A percentile compares a stretch with the other conserved stretches of the same genome.
Evolutionary conservation across 805 yeast species (phyloP).

Genomic region (Vanderwaltozyma verrucispora): DNA sequence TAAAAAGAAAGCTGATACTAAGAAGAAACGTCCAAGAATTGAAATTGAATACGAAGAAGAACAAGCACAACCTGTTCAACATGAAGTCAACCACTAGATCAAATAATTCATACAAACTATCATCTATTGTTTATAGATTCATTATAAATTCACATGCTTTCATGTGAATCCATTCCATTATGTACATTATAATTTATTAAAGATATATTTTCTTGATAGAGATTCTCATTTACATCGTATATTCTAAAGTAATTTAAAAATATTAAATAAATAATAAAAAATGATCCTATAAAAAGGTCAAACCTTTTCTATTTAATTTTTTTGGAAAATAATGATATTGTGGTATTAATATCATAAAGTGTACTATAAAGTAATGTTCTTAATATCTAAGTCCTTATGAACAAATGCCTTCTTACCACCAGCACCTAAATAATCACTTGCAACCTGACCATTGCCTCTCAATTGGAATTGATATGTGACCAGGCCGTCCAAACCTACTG

Average conservation of each 20-base stretch:
- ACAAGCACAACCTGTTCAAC: slow-evolving; percentile 14
- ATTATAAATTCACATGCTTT: not conserved
- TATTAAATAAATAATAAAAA: too few species aligned
- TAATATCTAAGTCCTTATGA: slow-evolving; percentile 51
- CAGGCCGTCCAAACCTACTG: slow-evolving; percentile 94
- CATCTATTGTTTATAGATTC: not conserved
- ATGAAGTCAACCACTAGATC: slow-evolving; percentile 19
- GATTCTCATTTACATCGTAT: too few species aligned
- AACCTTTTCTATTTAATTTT: too few species aligned
- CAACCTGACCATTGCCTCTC: slow-evolving; percentile 88
- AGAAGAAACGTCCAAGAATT: slow-evolving; percentile 55
- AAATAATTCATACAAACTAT: not conserved
- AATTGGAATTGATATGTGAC: slow-evolving; percentile 92
- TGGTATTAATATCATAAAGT: too few species aligned
- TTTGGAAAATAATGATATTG: too few species aligned
- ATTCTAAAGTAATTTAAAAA: too few species aligned
- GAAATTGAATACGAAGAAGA: slow-evolving; percentile 84
- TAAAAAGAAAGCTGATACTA: slow-evolving; percentile 29
- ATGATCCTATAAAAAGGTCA: too few species aligned
- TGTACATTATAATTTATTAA: not conserved
- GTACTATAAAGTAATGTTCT: slow-evolving; percentile 22
- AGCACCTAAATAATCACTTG: slow-evolving; percentile 83
- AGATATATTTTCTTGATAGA: too few species aligned
- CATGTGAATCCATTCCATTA: not conserved
- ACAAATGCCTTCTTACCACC: slow-evolving; percentile 76